Conservation (phyloP, 257 asterid species). For the Sherardia arvensis region DNA sequence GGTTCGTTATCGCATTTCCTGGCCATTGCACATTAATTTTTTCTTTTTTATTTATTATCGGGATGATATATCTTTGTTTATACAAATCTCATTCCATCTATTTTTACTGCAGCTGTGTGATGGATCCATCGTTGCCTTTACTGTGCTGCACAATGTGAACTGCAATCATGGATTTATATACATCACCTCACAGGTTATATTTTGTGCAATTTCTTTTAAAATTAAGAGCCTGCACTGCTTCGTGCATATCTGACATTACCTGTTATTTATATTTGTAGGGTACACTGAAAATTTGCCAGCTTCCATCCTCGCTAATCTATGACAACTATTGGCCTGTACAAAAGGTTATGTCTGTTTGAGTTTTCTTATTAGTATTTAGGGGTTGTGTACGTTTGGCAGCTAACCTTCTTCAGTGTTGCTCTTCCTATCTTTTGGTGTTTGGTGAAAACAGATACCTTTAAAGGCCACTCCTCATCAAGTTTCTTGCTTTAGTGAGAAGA, state of each 20-base stretch:
- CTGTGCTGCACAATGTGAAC: conserved; percentile 94
- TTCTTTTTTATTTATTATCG: not conserved
- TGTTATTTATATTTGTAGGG: conserved; percentile 42
- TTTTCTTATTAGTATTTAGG: not conserved
- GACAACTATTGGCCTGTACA: conserved; percentile 97
- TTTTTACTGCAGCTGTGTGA: conserved; percentile 66
- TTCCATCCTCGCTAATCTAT: conserved; percentile 53
- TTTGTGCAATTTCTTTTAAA: conserved; percentile 1
- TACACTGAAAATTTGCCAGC: conserved; percentile 87
- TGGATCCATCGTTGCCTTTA: conserved; percentile 86
- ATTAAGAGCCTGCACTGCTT: conserved; percentile 4
- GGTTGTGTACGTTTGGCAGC: not conserved
- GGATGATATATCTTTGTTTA: not conserved
- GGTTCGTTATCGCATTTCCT: conserved; percentile 40
- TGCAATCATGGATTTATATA: conserved; percentile 93
- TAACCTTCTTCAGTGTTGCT: not conserved
- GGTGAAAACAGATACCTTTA: conserved; percentile 54
- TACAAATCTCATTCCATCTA: conserved; percentile 6
- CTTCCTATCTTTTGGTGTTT: conserved; percentile 4
- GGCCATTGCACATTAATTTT: not conserved
- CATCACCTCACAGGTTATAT: conserved; percentile 66
- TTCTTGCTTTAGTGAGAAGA: conserved; percentile 89
- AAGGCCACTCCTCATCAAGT: conserved; percentile 99
- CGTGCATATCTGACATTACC: not conserved
- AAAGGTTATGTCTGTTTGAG: conserved; percentile 37